Conservation (phyloP, 1,139 yeast species). For the Blastobotrys persicus region DNA sequence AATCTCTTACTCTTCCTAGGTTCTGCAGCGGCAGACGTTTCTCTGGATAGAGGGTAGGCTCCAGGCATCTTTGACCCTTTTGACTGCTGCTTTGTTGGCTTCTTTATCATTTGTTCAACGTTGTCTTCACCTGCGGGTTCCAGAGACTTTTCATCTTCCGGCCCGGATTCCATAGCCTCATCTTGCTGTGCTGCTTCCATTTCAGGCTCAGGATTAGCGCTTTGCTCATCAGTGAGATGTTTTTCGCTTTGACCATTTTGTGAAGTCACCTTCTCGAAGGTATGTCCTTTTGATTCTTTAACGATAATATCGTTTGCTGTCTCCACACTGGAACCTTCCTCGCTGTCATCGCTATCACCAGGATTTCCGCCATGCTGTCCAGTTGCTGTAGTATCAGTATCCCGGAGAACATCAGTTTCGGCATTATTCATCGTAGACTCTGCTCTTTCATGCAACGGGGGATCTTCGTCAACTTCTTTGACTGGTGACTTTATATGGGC, state of each 20-base stretch:
- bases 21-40: no score
- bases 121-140: neutral
- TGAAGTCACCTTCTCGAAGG: neutral
- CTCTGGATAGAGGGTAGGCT: conserved; percentile 1
- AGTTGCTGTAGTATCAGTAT: neutral
- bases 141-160: neutral
- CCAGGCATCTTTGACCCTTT: conserved; percentile 13
- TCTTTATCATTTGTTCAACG: no score
- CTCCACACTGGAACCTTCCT: neutral
- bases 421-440: no score
- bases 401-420: no score
- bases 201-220: neutral
- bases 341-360: conserved; percentile 4
- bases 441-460: neutral
- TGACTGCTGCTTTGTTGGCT: neutral
- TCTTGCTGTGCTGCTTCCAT: neutral
- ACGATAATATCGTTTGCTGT: conserved; percentile 3
- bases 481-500: conserved; percentile 9
- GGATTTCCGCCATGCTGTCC: conserved; percentile 10
- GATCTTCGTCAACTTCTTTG: neutral
- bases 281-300: neutral
- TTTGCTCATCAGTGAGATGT: neutral
- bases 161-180: neutral
- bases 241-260: neutral
- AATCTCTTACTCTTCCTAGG: no score